Conservation (phyloP, 768 basidiomycete species). For the Pulveroboletus sp. region DNA sequence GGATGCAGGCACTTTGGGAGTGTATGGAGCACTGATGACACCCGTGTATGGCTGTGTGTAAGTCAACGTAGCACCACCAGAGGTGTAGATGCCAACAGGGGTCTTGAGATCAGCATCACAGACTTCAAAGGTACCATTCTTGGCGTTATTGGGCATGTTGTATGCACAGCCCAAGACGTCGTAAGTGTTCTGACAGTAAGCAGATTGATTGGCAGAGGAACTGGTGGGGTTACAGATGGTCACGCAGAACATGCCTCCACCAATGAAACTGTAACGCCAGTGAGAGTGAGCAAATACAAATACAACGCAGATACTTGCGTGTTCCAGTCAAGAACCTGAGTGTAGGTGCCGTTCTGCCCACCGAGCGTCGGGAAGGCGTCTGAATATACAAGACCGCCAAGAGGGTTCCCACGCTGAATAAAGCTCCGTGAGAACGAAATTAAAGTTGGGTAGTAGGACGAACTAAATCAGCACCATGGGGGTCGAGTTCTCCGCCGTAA, state of each 20-base stretch:
- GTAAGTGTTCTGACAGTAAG: constrained; percentile 65
- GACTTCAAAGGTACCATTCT: constrained; percentile 54
- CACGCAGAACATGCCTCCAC: constrained; percentile 57
- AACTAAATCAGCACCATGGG: constrained; percentile 65
- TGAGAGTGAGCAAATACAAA: neutral
- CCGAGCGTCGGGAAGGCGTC: constrained; percentile 43
- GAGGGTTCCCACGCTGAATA: constrained; percentile 68
- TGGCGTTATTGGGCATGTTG: constrained; percentile 65
- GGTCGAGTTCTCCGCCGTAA: constrained; percentile 73
- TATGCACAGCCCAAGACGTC: constrained; percentile 69
- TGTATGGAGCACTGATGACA: constrained; percentile 37
- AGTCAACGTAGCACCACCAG: constrained; percentile 38
- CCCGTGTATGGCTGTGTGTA: constrained; percentile 39
- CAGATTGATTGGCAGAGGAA: constrained; percentile 34
- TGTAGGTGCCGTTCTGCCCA: constrained; percentile 36
- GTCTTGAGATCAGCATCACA: constrained; percentile 65
- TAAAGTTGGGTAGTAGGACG: constrained; percentile 18
- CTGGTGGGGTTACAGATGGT: constrained; percentile 63
- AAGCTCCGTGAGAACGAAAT: constrained; percentile 5
- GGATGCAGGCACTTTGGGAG: constrained; percentile 35
- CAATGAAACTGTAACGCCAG: constrained; percentile 50
- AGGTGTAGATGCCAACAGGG: constrained; percentile 50
- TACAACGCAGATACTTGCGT: constrained; percentile 35
- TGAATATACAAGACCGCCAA: constrained; percentile 68
- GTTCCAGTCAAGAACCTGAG: constrained; percentile 65